Conservation (phyloP, 345 rosid species). For the Brassica rapa region DNA sequence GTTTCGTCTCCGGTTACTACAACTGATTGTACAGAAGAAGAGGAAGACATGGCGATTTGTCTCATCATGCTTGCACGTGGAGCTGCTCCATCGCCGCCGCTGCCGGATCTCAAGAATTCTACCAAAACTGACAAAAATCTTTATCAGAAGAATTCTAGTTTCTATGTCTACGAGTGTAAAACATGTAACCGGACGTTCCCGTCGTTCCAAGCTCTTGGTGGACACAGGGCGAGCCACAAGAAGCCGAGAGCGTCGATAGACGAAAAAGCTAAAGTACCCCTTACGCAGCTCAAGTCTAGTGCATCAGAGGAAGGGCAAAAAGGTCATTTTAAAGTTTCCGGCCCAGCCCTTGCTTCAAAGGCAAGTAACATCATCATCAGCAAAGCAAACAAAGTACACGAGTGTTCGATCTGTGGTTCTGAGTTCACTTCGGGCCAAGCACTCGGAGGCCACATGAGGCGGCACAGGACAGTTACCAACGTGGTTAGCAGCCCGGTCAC, state of each 20-base stretch:
- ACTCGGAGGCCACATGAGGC: conserved; percentile 97
- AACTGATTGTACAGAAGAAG: conserved; percentile 60
- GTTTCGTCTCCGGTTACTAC: conserved; percentile 46
- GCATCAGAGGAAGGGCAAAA: conserved; percentile 33
- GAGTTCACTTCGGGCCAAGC: conserved; percentile 96
- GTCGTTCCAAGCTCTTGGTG: conserved; percentile 97
- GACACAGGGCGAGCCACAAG: conserved; percentile 97
- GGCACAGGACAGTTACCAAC: conserved; percentile 60
- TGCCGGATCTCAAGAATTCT: conserved; percentile 32
- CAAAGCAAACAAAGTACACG: conserved; percentile 64
- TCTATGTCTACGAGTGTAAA: conserved; percentile 84
- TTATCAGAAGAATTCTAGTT: conserved; percentile 47
- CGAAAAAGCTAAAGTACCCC: conserved; percentile 37
- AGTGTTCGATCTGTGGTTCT: conserved; percentile 91
- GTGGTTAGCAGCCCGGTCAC: conserved; percentile 21
- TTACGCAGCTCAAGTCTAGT: conserved; percentile 25
- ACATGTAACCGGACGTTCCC: conserved; percentile 82
- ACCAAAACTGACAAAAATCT: conserved; percentile 42
- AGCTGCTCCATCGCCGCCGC: conserved; percentile 18
- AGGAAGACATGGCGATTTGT: conserved; percentile 92
- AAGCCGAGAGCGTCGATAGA: conserved; percentile 49
- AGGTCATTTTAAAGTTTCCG: conserved; percentile 27
- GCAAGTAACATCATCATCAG: conserved; percentile 33
- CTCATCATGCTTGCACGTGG: conserved; percentile 80
- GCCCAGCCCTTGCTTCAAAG: conserved; percentile 47